Evolutionary conservation across 108 stramenopile genomes (phyloP).

Genomic region (Pseudonitzschia pungens): DNA sequence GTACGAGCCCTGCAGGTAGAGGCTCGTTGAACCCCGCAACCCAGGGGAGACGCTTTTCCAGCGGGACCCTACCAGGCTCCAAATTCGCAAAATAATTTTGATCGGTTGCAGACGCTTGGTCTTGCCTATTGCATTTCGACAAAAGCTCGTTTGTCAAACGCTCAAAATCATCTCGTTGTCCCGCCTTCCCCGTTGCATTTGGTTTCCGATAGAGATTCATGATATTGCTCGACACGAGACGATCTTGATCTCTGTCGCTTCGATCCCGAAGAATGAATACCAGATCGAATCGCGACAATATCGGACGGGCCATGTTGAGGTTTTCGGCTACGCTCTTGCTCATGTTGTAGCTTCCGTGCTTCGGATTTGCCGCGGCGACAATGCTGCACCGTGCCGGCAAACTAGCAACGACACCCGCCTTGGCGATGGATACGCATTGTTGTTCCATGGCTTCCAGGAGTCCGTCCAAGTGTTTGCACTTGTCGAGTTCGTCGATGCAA

Average conservation of each 20-base stretch:
- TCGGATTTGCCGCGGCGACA: slow-evolving; percentile 98
- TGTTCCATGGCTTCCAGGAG: slow-evolving; percentile 99
- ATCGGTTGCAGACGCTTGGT: neutral
- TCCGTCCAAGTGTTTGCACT: slow-evolving; percentile 91
- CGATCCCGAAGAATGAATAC: slow-evolving; percentile 95
- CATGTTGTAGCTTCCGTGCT: slow-evolving; percentile 93
- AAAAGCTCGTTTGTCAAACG: neutral
- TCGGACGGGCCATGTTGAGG: slow-evolving; percentile 89
- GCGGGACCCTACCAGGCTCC: slow-evolving; percentile 36
- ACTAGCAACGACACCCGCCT: slow-evolving; percentile 92
- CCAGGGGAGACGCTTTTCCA: slow-evolving; percentile 75
- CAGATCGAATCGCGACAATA: slow-evolving; percentile 96
- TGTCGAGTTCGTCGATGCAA: slow-evolving; percentile 99
- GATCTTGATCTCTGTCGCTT: slow-evolving; percentile 90
- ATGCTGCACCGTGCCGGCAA: slow-evolving; percentile 91
- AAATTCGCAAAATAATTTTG: neutral
- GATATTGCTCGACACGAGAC: slow-evolving; percentile 88
- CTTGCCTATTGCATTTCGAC: neutral
- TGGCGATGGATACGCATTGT: slow-evolving; percentile 96
- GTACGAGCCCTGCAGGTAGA: slow-evolving; percentile 75
- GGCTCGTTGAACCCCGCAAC: slow-evolving; percentile 75
- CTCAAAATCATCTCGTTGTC: slow-evolving; percentile 1
- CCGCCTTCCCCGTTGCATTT: neutral
- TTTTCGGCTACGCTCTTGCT: slow-evolving; percentile 92
- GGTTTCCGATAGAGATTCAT: slow-evolving; percentile 74